Percentiles rank a stretch among this genome's conserved stretches.
phyloP scores from a whole-genome alignment of 768 basidiomycete genomes.

The Megacollybia marginata region DNA sequence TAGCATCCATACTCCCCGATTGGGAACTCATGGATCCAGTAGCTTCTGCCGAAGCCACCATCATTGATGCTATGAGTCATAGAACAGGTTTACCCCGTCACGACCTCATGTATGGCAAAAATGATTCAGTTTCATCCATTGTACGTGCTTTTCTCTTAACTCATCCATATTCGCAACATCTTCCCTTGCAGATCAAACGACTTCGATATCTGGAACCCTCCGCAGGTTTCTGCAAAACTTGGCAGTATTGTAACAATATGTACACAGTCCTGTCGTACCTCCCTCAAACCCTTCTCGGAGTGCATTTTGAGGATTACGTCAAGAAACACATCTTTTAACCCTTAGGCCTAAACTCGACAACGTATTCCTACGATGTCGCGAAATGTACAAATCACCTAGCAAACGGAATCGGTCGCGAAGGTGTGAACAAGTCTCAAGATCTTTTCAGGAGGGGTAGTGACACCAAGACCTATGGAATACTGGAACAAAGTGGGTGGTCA shows the following conservation, averaged over 20 bases:
- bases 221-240: conserved; percentile 16
- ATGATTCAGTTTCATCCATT: conserved; percentile 4
- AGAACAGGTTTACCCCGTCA: conserved; percentile 21
- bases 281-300: conserved; percentile 9
- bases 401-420: too few relatives aligned
- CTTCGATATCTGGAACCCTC: conserved; percentile 16
- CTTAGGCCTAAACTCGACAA: conserved; percentile 11
- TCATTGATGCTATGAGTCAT: conserved; percentile 19
- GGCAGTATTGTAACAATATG: conserved; percentile 15
- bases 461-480: neutral
- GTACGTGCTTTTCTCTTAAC: conserved; percentile 7
- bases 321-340: conserved; percentile 9
- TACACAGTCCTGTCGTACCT: conserved; percentile 17
- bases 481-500: neutral
- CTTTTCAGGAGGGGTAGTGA: neutral
- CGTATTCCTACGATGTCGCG: conserved; percentile 2
- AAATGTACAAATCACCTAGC: neutral
- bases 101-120: conserved; percentile 7
- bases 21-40: conserved; percentile 13
- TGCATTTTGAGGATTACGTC: conserved; percentile 11
- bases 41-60: conserved; percentile 12
- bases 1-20: conserved; percentile 11
- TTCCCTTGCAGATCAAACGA: conserved; percentile 7
- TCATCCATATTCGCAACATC: neutral
- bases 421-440: neutral